Evolutionary conservation across 805 yeast genomes (phyloP).

Genomic region (Wickerhamiella australiensis): DNA sequence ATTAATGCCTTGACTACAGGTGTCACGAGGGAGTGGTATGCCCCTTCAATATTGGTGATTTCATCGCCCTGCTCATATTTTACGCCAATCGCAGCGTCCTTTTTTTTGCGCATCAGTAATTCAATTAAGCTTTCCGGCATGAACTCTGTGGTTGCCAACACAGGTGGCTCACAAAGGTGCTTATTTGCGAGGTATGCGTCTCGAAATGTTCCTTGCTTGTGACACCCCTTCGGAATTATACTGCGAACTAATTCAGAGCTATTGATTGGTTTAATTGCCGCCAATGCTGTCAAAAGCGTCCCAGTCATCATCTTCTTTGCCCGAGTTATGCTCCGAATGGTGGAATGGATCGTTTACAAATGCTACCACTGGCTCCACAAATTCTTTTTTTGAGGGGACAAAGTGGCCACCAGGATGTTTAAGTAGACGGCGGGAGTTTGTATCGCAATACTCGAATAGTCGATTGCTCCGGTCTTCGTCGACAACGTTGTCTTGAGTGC

Average conservation of each 20-base stretch:
- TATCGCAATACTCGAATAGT: slow-evolving; percentile 41
- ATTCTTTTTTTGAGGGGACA: slow-evolving; percentile 75
- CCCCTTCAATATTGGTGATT: slow-evolving; percentile 19
- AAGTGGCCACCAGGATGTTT: slow-evolving; percentile 96
- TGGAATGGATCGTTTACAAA: slow-evolving; percentile 19
- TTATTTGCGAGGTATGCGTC: background rate
- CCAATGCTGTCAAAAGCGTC: slow-evolving; percentile 10
- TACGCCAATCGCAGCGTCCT: slow-evolving; percentile 13
- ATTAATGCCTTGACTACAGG: slow-evolving; percentile 18
- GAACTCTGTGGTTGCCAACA: slow-evolving; percentile 7
- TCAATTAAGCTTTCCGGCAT: slow-evolving; percentile 14
- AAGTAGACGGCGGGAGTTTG: slow-evolving; percentile 35
- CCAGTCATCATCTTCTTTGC: slow-evolving; percentile 3
- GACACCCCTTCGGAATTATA: background rate
- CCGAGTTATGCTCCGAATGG: background rate
- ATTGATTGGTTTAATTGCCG: background rate
- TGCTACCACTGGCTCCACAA: slow-evolving; percentile 26
- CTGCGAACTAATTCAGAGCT: background rate
- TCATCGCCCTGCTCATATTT: slow-evolving; percentile 15
- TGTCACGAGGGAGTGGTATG: slow-evolving; percentile 16
- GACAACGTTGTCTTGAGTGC: slow-evolving; percentile 80
- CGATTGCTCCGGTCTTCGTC: slow-evolving; percentile 55
- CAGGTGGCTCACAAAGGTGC: slow-evolving; percentile 10
- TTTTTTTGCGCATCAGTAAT: slow-evolving; percentile 14
- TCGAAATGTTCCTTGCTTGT: background rate